Evolutionary conservation across 495 filamentous ascomycete species (phyloP).

Genomic region (Penicillium parvum): DNA sequence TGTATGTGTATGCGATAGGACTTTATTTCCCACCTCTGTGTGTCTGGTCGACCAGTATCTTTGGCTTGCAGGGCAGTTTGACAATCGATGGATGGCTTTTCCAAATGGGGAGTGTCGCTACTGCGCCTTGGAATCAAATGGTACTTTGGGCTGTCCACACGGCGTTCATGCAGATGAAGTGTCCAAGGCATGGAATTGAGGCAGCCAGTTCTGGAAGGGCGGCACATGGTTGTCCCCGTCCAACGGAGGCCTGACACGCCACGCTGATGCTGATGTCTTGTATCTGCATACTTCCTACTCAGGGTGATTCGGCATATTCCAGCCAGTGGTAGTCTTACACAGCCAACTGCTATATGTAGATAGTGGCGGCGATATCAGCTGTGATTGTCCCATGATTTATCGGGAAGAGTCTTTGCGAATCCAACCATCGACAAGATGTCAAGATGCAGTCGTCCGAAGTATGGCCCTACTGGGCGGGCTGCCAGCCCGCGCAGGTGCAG

Average conservation of each 20-base stretch:
- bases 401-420: too few relatives aligned
- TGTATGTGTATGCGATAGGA: too few relatives aligned
- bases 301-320: too few relatives aligned
- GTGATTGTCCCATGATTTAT: too few relatives aligned
- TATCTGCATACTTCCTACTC: too few relatives aligned
- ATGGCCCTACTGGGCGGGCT: slow-evolving; percentile 4
- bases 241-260: slow-evolving; percentile 25
- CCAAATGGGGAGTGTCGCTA: neutral
- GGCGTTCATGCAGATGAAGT: slow-evolving; percentile 24
- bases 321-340: neutral
- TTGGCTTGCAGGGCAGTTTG: too few relatives aligned
- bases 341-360: too few relatives aligned
- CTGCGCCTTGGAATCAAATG: too few relatives aligned
- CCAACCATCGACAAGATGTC: too few relatives aligned
- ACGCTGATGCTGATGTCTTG: slow-evolving; percentile 1
- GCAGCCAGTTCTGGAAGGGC: slow-evolving; percentile 21
- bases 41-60: too few relatives aligned
- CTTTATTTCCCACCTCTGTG: too few relatives aligned
- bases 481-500: slow-evolving; percentile 12
- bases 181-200: slow-evolving; percentile 11
- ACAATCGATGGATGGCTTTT: neutral
- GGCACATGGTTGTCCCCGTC: slow-evolving; percentile 22
- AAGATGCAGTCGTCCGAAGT: too few relatives aligned
- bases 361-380: neutral
- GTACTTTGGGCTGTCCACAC: neutral